These are phyloP conservation scores for Plantago ovata DNA, from an alignment of 257 asterid species.

Conservation along the genomic window DNA sequence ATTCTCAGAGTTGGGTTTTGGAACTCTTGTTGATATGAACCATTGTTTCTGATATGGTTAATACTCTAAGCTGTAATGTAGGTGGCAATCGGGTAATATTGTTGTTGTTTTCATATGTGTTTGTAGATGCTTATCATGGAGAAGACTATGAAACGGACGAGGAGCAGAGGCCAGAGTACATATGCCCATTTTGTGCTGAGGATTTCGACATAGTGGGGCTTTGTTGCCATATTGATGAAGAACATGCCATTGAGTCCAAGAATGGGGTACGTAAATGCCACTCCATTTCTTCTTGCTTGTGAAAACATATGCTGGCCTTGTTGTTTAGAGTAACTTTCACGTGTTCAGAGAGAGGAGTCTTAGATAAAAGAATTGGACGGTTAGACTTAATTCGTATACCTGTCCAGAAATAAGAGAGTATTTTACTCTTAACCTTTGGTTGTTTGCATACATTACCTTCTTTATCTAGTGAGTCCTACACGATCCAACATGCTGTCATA, in stretches of 20 bases:
- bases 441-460: too few relatives aligned
- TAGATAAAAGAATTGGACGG: too few relatives aligned
- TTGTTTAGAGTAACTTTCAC: too few relatives aligned
- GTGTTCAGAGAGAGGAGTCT: too few relatives aligned
- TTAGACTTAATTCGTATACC: too few relatives aligned
- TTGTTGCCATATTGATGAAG: conserved; percentile 90
- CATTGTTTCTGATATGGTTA: not conserved
- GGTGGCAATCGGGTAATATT: not conserved
- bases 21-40: not conserved
- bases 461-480: too few relatives aligned
- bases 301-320: not conserved
- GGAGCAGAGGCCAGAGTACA: conserved; percentile 58
- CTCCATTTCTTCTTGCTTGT: conserved; percentile 10
- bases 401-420: too few relatives aligned
- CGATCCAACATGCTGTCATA: too few relatives aligned
- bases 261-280: conserved; percentile 56
- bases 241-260: conserved; percentile 72
- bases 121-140: conserved; percentile 50
- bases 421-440: too few relatives aligned
- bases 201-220: conserved; percentile 82
- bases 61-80: not conserved
- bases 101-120: conserved; percentile 11
- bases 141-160: conserved; percentile 65
- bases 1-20: not conserved
- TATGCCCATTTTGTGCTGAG: conserved; percentile 86